Percentiles rank a stretch among this genome's conserved stretches.
Evolutionary conservation across 139 green algal genomes (phyloP).

Genomic region (Deuterostichococcus epilithicus): DNA sequence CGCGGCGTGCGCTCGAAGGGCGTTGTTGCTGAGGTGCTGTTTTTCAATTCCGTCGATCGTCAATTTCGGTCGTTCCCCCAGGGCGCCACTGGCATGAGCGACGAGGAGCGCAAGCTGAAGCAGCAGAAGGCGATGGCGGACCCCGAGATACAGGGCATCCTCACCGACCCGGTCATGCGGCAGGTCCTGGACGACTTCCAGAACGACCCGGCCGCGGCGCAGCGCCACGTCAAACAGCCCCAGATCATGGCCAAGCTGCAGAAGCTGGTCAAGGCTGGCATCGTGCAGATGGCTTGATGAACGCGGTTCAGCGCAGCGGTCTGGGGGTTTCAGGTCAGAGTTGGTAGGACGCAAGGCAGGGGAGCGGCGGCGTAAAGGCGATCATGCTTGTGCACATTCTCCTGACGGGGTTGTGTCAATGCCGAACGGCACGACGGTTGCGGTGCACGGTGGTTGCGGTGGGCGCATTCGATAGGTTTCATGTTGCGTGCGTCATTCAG

Average conservation of each 20-base stretch:
- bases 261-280: slow-evolving; percentile 93
- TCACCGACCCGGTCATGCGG: slow-evolving; percentile 93
- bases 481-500: no score
- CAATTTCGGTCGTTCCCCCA: no score
- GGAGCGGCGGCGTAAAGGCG: no score
- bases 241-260: slow-evolving; percentile 90
- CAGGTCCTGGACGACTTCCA: slow-evolving; percentile 87
- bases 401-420: no score
- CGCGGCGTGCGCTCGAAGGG: not conserved
- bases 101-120: slow-evolving; percentile 92
- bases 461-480: no score
- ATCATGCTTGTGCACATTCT: no score
- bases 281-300: slow-evolving; percentile 65
- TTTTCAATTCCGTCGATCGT: no score
- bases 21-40: not conserved
- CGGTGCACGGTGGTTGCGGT: no score
- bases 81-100: slow-evolving; percentile 11
- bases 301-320: no score
- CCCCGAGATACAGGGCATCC: slow-evolving; percentile 92
- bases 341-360: no score
- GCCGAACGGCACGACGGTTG: no score
- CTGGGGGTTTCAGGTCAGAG: no score
- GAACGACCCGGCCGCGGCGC: slow-evolving; percentile 76
- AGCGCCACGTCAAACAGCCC: slow-evolving; percentile 81
- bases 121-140: slow-evolving; percentile 84